Evolutionary conservation across 371 early-diverging fungal genomes (phyloP).

Genomic region (Nematocida displodere): DNA sequence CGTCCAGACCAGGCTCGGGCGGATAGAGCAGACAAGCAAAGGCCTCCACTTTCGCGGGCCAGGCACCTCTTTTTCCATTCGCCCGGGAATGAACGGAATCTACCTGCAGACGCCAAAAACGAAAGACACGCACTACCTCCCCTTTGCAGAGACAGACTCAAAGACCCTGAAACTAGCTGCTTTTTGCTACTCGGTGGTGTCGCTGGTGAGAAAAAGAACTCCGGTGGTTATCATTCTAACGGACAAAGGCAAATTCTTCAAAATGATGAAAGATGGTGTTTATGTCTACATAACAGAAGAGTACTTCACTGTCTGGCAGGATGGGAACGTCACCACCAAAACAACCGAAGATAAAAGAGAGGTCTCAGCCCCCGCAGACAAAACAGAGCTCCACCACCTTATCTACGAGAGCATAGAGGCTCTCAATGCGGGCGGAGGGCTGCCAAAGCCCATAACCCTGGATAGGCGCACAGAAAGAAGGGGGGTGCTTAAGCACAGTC

Average conservation of each 20-base stretch:
- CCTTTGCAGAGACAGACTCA: conserved; percentile 23
- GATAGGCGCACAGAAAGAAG: conserved; percentile 14
- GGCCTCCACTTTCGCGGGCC: neutral
- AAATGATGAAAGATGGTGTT: conserved; percentile 47
- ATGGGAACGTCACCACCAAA: conserved; percentile 24
- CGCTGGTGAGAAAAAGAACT: conserved; percentile 44
- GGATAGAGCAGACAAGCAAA: neutral
- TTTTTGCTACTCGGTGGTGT: conserved; percentile 46
- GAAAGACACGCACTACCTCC: conserved; percentile 7
- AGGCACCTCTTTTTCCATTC: neutral
- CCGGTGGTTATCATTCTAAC: conserved; percentile 50
- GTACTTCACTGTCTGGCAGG: conserved; percentile 35
- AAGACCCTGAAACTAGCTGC: conserved; percentile 45
- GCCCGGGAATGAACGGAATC: conserved; percentile 24
- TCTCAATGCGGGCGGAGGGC: neutral
- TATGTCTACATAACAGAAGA: conserved; percentile 46
- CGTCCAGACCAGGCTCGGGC: conserved; percentile 38
- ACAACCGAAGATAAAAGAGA: conserved; percentile 5
- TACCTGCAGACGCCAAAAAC: conserved; percentile 23
- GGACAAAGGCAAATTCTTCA: conserved; percentile 50
- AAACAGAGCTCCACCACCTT: conserved; percentile 10
- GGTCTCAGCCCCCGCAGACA: neutral
- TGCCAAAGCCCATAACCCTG: conserved; percentile 5
- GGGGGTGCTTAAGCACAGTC: conserved; percentile 31
- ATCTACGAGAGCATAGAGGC: conserved; percentile 21